These are phyloP conservation scores for Escovopsis sp. DNA, from an alignment of 2,329 filamentous ascomycete genomes.

Conservation along the genomic window DNA sequence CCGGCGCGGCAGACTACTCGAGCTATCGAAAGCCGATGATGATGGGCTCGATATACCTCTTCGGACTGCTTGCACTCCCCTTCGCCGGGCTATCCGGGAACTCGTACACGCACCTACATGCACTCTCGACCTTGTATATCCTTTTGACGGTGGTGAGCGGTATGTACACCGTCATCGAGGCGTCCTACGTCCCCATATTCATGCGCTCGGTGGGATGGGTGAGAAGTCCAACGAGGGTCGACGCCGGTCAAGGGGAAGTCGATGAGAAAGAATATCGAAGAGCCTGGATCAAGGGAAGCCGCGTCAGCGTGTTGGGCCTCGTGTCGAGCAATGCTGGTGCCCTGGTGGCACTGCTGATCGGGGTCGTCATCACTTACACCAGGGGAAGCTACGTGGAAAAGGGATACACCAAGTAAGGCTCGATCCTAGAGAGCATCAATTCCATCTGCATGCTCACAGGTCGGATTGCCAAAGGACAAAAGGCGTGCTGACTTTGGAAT, in stretches of 20 bases:
- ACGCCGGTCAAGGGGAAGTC: not conserved
- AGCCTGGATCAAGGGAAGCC: slow-evolving; percentile 8
- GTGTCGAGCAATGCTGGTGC: slow-evolving; percentile 8
- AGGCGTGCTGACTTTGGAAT: not conserved
- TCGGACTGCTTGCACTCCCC: slow-evolving; percentile 8
- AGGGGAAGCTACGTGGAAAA: slow-evolving; percentile 8
- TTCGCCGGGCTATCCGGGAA: slow-evolving; percentile 8
- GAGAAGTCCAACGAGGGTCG: not conserved
- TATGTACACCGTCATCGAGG: slow-evolving; percentile 9
- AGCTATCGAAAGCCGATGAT: slow-evolving; percentile 11
- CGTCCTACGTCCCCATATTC: slow-evolving; percentile 10
- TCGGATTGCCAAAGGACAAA: not conserved
- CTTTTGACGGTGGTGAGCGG: slow-evolving; percentile 7
- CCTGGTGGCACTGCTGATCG: slow-evolving; percentile 8
- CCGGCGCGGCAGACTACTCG: slow-evolving; percentile 9
- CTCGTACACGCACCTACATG: slow-evolving; percentile 8
- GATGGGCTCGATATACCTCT: slow-evolving; percentile 10
- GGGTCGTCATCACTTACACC: slow-evolving; percentile 9
- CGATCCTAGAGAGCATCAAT: not conserved
- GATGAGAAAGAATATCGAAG: not conserved
- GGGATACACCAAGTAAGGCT: slow-evolving; percentile 9
- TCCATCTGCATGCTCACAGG: not conserved
- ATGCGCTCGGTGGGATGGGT: slow-evolving; percentile 9
- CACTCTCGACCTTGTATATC: slow-evolving; percentile 7
- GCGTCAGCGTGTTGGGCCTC: slow-evolving; percentile 8